Percentiles rank a stretch among this genome's conserved stretches.
Conservation (phyloP, 1,284 basidiomycete genomes). For the Trichosporon ovoides region DNA sequence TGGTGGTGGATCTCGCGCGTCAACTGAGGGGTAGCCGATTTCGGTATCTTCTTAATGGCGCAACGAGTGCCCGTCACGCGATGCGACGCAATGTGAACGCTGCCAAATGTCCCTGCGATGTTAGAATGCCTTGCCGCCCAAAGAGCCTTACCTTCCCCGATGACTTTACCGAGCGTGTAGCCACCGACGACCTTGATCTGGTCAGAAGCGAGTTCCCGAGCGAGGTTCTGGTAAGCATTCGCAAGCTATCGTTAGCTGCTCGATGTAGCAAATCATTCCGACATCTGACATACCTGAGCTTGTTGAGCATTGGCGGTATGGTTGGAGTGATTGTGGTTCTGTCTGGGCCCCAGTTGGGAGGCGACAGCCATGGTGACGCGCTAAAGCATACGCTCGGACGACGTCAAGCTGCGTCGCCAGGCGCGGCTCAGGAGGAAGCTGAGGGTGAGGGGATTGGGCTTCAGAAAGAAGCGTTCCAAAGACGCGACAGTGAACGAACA, state of each 20-base stretch:
- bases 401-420: not conserved
- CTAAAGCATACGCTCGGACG: conserved; percentile 1
- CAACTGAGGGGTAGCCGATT: conserved; percentile 77
- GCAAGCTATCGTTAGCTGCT: conserved; percentile 62
- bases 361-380: conserved; percentile 3
- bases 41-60: conserved; percentile 97
- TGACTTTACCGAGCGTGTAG: conserved; percentile 89
- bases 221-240: conserved; percentile 92
- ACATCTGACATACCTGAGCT: not conserved
- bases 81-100: conserved; percentile 87
- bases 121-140: not conserved
- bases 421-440: not conserved
- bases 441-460: not conserved
- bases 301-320: conserved; percentile 4
- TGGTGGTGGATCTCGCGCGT: conserved; percentile 98
- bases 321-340: not conserved
- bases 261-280: not conserved
- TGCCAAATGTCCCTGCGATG: conserved; percentile 74
- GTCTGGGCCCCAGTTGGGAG: conserved; percentile 1
- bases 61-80: conserved; percentile 81
- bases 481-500: not conserved
- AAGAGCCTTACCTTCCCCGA: conserved; percentile 81
- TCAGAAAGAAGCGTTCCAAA: not conserved
- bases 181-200: conserved; percentile 89
- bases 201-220: conserved; percentile 82